These are phyloP conservation scores for Sclerotinia subarctica DNA, from an alignment of 2,329 filamentous ascomycete genomes.

Conservation along the genomic window DNA sequence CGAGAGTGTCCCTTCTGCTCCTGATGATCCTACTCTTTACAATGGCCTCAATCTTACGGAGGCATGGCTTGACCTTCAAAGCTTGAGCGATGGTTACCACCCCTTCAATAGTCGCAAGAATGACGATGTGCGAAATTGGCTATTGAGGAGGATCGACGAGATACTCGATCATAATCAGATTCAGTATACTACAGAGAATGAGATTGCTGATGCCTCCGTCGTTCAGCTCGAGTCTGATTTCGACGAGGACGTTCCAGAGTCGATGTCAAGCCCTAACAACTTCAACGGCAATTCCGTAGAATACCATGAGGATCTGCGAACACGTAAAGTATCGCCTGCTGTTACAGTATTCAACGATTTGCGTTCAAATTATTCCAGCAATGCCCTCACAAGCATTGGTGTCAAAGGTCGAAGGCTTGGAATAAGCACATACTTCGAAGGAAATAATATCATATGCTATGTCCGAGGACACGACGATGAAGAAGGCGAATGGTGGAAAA, in stretches of 20 bases:
- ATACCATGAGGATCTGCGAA: constrained; percentile 25
- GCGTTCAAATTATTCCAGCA: constrained; percentile 72
- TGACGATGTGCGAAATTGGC: constrained; percentile 73
- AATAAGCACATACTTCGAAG: constrained; percentile 77
- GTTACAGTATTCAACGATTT: constrained; percentile 77
- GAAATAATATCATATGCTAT: constrained; percentile 88
- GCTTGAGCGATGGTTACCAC: constrained; percentile 72
- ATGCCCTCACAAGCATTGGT: constrained; percentile 44
- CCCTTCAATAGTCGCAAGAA: constrained; percentile 87
- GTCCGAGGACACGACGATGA: constrained; percentile 78
- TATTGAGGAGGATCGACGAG: constrained; percentile 66
- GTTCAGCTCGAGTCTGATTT: not conserved
- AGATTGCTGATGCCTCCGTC: not conserved
- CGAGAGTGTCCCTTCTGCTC: constrained; percentile 68
- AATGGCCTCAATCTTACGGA: constrained; percentile 75
- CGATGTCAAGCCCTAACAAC: not conserved
- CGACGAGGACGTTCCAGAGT: constrained; percentile 2
- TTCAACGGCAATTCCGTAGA: constrained; percentile 23
- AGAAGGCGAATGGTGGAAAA: constrained; percentile 69
- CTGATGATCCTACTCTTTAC: constrained; percentile 50
- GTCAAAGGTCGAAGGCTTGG: constrained; percentile 37
- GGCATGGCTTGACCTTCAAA: constrained; percentile 80
- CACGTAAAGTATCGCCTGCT: constrained; percentile 34
- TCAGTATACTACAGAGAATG: constrained; percentile 44
- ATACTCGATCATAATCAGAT: constrained; percentile 64